Percentiles rank a stretch among this genome's conserved stretches.
Evolutionary conservation across 768 basidiomycete species (phyloP).

Genomic region (Macrolepiota dolichaula): DNA sequence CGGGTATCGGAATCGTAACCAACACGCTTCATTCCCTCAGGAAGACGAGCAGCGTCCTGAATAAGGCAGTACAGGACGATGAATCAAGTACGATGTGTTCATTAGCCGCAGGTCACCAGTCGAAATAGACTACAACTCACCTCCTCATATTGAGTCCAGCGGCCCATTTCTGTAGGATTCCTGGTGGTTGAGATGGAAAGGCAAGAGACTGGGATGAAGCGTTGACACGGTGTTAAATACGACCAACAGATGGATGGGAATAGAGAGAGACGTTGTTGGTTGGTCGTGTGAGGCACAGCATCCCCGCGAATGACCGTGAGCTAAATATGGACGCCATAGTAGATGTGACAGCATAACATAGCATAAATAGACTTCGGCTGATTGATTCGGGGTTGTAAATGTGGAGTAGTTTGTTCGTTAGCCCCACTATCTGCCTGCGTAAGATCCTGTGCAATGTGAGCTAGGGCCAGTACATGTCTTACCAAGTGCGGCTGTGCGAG

Average conservation of each 20-base stretch:
- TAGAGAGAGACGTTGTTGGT: neutral
- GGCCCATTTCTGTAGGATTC: slow-evolving; percentile 22
- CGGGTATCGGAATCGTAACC: slow-evolving; percentile 52
- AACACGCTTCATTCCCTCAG: slow-evolving; percentile 45
- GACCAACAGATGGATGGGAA: neutral
- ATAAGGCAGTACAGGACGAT: neutral
- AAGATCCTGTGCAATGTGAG: too few species aligned
- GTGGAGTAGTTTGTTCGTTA: too few species aligned
- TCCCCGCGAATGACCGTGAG: neutral
- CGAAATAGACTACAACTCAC: slow-evolving; percentile 18
- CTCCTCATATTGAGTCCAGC: slow-evolving; percentile 46
- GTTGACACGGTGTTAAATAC: neutral
- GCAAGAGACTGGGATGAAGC: neutral
- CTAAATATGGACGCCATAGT: neutral
- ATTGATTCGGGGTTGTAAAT: too few species aligned
- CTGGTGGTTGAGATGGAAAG: neutral
- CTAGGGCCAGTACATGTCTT: too few species aligned
- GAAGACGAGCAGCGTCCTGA: slow-evolving; percentile 47
- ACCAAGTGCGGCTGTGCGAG: too few species aligned
- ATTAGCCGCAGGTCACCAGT: neutral
- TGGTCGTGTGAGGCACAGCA: slow-evolving; percentile 7
- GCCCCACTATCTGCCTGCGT: too few species aligned
- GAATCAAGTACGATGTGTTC: neutral
- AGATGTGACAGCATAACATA: neutral
- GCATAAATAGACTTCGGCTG: too few species aligned